A percentile compares a stretch with the other conserved stretches of the same genome.
Conservation (phyloP, 179 eudicot species). For the Drosera spatulata region DNA sequence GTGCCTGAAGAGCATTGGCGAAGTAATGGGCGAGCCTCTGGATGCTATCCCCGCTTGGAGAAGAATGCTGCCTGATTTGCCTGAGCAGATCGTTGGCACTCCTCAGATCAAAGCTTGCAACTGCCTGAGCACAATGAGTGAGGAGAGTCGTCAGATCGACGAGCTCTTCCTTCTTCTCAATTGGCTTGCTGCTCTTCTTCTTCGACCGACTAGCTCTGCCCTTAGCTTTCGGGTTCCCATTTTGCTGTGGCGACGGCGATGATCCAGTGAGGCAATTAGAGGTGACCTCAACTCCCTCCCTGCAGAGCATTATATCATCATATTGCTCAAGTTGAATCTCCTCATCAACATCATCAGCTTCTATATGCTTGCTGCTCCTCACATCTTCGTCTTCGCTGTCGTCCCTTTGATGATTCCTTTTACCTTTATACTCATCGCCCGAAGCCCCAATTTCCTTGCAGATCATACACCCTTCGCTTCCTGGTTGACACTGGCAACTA, state of each 20-base stretch:
- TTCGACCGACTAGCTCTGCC: slow-evolving; percentile 9
- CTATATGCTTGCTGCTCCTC: slow-evolving; percentile 39
- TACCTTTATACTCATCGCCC: slow-evolving; percentile 16
- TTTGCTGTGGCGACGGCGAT: slow-evolving; percentile 8
- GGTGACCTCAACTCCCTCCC: slow-evolving; percentile 21
- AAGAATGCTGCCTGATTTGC: slow-evolving; percentile 55
- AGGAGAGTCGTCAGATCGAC: slow-evolving; percentile 60
- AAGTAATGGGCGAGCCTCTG: slow-evolving; percentile 45
- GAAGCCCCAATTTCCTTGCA: neutral
- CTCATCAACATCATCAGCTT: slow-evolving; percentile 24
- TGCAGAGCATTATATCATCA: slow-evolving; percentile 46
- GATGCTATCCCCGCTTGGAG: slow-evolving; percentile 48
- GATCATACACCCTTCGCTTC: slow-evolving; percentile 2
- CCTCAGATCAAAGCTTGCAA: slow-evolving; percentile 60
- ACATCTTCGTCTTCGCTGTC: slow-evolving; percentile 11
- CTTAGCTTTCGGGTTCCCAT: slow-evolving; percentile 3
- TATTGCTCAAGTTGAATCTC: slow-evolving; percentile 27
- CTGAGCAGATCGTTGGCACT: slow-evolving; percentile 41
- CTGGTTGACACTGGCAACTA: slow-evolving; percentile 3
- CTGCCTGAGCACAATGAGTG: slow-evolving; percentile 60
- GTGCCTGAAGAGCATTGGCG: slow-evolving; percentile 42
- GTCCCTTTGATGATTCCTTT: slow-evolving; percentile 22
- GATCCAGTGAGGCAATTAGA: slow-evolving; percentile 10
- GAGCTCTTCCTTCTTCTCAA: no score
- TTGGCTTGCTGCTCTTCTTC: slow-evolving; percentile 2